Evolutionary conservation across 1,139 yeast genomes (phyloP).

Genomic region (Geotrichum histeridarum): DNA sequence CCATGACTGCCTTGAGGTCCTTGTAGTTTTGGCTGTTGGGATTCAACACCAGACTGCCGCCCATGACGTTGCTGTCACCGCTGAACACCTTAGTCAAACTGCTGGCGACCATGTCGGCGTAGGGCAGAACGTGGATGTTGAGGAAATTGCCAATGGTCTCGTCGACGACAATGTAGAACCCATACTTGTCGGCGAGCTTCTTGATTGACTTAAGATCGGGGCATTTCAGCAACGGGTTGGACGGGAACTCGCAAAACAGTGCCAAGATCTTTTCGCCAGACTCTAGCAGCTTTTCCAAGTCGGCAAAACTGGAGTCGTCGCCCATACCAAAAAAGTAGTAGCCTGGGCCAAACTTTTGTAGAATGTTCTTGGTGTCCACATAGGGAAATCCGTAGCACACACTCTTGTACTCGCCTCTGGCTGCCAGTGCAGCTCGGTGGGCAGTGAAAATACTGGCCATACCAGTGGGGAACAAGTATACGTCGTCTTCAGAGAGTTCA

Average conservation of each 20-base stretch:
- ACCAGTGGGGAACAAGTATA: conserved; percentile 81
- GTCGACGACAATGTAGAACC: conserved; percentile 78
- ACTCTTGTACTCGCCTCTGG: conserved; percentile 45
- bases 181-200: conserved; percentile 59
- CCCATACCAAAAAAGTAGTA: conserved; percentile 81
- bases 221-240: conserved; percentile 81
- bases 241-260: conserved; percentile 88
- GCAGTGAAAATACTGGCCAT: conserved; percentile 89
- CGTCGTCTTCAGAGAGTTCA: conserved; percentile 53
- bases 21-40: conserved; percentile 54
- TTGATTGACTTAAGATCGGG: conserved; percentile 67
- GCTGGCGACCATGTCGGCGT: conserved; percentile 78
- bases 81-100: conserved; percentile 89
- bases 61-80: conserved; percentile 94
- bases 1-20: conserved; percentile 48
- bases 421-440: conserved; percentile 57
- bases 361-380: conserved; percentile 81
- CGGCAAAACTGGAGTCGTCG: conserved; percentile 48
- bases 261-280: conserved; percentile 61
- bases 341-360: conserved; percentile 81
- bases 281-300: conserved; percentile 60
- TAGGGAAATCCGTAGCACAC: conserved; percentile 95
- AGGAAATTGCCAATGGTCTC: conserved; percentile 91
- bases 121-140: conserved; percentile 76
- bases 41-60: conserved; percentile 80